Evolutionary conservation across 306 rosid genomes (phyloP), one percentile per base, ranked within the genome.

Genomic region (Cicer arietinum): DNA sequence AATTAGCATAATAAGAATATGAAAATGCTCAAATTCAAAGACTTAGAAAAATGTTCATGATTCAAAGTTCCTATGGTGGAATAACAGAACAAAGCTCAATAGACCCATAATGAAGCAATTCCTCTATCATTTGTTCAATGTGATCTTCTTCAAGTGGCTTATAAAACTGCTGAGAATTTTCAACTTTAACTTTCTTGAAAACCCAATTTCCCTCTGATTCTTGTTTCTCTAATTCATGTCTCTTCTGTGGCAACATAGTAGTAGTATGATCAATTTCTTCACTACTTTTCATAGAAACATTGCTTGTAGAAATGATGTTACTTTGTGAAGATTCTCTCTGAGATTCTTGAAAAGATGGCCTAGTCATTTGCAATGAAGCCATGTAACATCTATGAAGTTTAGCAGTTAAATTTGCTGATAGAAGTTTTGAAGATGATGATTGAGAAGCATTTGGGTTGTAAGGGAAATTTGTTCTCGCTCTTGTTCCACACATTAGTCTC

Each of bases 81-180:
- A 74, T 30, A 9, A 78, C 80, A 64, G 92, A 87, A 77, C 91
- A 88, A 6, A 90, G 87, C 80, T 94, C 98, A 84, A 94, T 61
- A 1, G 96, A 90, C 5, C 97, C 96, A 16, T 91, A 91, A 80
- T 94, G 81, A 66, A 91, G 86, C 42, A 94, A 63, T 79, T 94
- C 98, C 74, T 91, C 88, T 7, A 94, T 94, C 98, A 94, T 94
- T 77, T 94, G 97, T 76, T 94, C 91, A 2, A 94, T 91, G 61
- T 94, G 89, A 69, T 86, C 93, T 50, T 91, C 98, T 66, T 94
- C 97, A 62, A 90, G 90, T 41, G 89, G 74, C 77, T 78, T 79
- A 79, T 83, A 77, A 80, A 85, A 87, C 16, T 82, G 88, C 68
- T 83, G 84, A 51, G 20, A 42, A 57, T n/a, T 85, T 75, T 91